Evolutionary conservation across 177 flowering plant species (phyloP).

Genomic region (Vitis hybrid): DNA sequence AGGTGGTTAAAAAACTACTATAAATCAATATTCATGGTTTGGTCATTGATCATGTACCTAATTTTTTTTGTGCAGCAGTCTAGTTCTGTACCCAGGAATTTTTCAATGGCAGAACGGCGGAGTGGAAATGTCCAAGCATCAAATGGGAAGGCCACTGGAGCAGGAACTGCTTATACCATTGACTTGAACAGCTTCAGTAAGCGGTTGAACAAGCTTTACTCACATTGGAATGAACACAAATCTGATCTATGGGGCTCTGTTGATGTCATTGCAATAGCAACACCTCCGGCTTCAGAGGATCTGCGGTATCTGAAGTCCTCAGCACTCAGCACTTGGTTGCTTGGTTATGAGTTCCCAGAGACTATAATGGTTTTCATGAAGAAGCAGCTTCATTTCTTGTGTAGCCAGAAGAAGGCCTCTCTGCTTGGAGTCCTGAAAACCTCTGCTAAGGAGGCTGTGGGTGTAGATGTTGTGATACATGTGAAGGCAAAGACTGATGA

Average conservation of each 20-base stretch:
- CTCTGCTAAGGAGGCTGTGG: conserved; percentile 49
- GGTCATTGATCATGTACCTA: too few relatives aligned
- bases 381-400: conserved; percentile 74
- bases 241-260: conserved; percentile 30
- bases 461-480: conserved; percentile 60
- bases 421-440: conserved; percentile 53
- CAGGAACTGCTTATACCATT: conserved; percentile 39
- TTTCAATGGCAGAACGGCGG: conserved; percentile 32
- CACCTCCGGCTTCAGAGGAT: conserved; percentile 76
- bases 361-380: conserved; percentile 74
- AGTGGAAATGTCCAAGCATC: conserved; percentile 24
- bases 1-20: too few relatives aligned
- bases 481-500: conserved; percentile 63
- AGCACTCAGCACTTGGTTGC: conserved; percentile 70
- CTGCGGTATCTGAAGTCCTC: conserved; percentile 78
- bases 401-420: conserved; percentile 70
- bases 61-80: not conserved
- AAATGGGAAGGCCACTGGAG: conserved; percentile 26
- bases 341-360: conserved; percentile 85
- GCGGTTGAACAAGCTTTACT: conserved; percentile 55
- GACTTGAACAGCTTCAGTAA: conserved; percentile 48
- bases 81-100: not conserved
- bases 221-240: conserved; percentile 54
- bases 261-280: conserved; percentile 56
- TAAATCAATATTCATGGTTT: too few relatives aligned